These are phyloP conservation scores for Zymoseptoria brevis DNA, from an alignment of 2,329 filamentous ascomycete species.

Conservation along the genomic window DNA sequence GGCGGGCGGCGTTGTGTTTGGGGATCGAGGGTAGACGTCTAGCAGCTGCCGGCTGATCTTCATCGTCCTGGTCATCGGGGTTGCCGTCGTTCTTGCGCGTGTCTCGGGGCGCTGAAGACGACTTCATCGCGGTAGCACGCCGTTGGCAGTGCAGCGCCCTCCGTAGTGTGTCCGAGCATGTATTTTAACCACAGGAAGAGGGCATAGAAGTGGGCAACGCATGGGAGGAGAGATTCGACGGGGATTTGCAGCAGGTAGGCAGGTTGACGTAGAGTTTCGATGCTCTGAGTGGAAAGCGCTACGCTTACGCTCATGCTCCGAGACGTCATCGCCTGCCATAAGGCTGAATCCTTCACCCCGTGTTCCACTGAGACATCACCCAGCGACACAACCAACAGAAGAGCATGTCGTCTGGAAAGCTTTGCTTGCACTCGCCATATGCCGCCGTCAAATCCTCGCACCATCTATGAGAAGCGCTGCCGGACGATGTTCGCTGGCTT, in stretches of 20 bases:
- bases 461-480: no score
- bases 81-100: constrained; percentile 12
- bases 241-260: background rate
- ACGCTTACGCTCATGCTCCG: no score
- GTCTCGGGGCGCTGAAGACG: constrained; percentile 11
- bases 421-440: no score
- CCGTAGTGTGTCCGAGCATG: constrained; percentile 3
- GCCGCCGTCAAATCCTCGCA: no score
- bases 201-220: background rate
- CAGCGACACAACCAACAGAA: no score
- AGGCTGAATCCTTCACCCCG: no score
- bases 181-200: background rate
- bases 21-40: constrained; percentile 4
- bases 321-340: no score
- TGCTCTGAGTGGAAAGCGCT: no score
- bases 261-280: background rate
- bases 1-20: constrained; percentile 4
- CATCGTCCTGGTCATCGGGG: constrained; percentile 13
- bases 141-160: constrained; percentile 6
- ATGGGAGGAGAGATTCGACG: background rate
- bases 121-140: constrained; percentile 14
- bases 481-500: no score
- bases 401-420: no score
- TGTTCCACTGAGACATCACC: no score
- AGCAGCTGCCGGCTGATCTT: constrained; percentile 7